Percentiles rank a stretch among this genome's conserved stretches.
These are phyloP conservation scores for Candida sithepensis DNA, from an alignment of 805 yeast genomes.

Conservation along the genomic window DNA sequence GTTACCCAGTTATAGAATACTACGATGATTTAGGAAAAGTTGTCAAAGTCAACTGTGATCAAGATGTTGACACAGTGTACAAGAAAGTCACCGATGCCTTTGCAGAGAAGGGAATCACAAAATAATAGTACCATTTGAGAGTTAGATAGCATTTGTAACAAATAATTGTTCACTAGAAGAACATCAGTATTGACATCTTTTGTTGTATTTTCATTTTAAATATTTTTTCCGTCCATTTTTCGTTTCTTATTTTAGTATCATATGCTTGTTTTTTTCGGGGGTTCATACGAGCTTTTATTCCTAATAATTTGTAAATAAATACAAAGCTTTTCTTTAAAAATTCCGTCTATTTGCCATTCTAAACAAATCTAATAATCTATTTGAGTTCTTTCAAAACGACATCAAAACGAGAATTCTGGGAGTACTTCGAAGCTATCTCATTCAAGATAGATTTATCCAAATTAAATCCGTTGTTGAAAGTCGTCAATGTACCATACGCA, in stretches of 20 bases:
- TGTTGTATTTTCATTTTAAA: neutral
- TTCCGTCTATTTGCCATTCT: neutral
- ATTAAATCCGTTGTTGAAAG: conserved; percentile 8
- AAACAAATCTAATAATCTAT: neutral
- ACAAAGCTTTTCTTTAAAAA: neutral
- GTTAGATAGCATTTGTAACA: neutral
- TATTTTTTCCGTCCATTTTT: too few species aligned
- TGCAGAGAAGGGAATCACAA: conserved; percentile 36
- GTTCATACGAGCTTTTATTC: neutral
- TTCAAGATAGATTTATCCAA: conserved; percentile 9
- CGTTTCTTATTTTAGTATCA: neutral
- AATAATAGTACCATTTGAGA: conserved; percentile 1
- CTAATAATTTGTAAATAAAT: neutral
- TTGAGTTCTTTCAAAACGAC: conserved; percentile 20
- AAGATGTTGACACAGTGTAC: conserved; percentile 77
- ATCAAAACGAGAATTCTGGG: conserved; percentile 17
- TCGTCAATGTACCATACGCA: conserved; percentile 58
- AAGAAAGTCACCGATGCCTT: conserved; percentile 64
- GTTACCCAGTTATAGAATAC: conserved; percentile 90
- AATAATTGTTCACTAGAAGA: neutral
- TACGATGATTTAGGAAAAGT: conserved; percentile 72
- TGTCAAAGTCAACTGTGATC: conserved; percentile 73
- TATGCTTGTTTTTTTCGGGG: neutral
- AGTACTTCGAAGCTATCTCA: conserved; percentile 6
- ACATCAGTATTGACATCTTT: neutral